Evolutionary conservation across 768 basidiomycete genomes (phyloP).

Genomic region (Serendipita vermifera): DNA sequence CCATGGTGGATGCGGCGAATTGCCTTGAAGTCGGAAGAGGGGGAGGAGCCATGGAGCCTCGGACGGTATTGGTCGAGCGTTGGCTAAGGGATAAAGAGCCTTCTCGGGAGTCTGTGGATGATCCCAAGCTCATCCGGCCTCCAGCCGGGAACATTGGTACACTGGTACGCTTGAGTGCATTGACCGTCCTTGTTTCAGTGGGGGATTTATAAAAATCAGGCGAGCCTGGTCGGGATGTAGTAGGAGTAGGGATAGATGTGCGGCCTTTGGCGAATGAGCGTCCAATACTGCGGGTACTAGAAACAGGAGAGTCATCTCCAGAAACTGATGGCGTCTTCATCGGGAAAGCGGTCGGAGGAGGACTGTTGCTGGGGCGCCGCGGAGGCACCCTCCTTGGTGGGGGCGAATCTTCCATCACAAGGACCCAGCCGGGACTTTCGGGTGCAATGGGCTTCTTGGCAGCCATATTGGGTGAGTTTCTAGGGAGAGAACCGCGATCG

Average conservation of each 20-base stretch:
- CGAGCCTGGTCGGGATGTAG: background rate
- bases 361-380: background rate
- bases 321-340: background rate
- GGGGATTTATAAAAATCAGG: background rate
- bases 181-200: background rate
- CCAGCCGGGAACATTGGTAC: background rate
- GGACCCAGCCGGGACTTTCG: conserved; percentile 71
- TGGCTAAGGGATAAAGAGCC: background rate
- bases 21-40: background rate
- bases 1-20: background rate
- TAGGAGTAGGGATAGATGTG: conserved; percentile 7
- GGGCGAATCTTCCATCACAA: conserved; percentile 64
- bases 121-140: conserved; percentile 1
- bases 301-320: background rate
- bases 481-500: conserved; percentile 13
- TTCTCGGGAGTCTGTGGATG: background rate
- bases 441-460: conserved; percentile 34
- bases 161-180: background rate
- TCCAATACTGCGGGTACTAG: too few relatives aligned
- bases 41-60: background rate
- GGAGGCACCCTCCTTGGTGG: background rate
- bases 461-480: conserved; percentile 13
- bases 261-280: background rate
- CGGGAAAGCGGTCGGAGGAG: background rate
- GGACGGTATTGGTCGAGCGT: background rate